Percentiles rank a stretch among this genome's conserved stretches.
Evolutionary conservation across 352 stramenopile species (phyloP).

Genomic region (Phytophthora fragariaefolia): DNA sequence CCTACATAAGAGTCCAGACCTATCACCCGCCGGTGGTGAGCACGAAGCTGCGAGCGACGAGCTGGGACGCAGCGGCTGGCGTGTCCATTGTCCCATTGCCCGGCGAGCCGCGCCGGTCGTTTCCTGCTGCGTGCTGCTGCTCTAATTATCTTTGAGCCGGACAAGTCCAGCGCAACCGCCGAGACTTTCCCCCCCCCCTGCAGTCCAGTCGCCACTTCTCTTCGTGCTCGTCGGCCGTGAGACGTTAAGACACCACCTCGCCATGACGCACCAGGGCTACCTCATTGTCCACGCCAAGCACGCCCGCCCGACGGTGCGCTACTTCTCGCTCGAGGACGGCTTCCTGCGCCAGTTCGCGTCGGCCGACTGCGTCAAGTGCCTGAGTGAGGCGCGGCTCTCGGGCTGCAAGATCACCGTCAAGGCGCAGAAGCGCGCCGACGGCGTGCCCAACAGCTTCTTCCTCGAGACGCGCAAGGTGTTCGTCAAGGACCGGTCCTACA

Average conservation of each 20-base stretch:
- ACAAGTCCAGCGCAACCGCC: slow-evolving; percentile 37
- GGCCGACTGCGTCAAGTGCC: slow-evolving; percentile 42
- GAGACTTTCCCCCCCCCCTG: background rate
- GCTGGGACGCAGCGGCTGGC: slow-evolving; percentile 24
- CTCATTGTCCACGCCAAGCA: slow-evolving; percentile 81
- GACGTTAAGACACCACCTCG: slow-evolving; percentile 1
- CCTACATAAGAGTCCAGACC: background rate
- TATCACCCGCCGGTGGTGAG: slow-evolving; percentile 8
- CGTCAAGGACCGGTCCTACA: slow-evolving; percentile 88
- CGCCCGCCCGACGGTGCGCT: slow-evolving; percentile 55
- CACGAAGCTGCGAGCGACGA: slow-evolving; percentile 17
- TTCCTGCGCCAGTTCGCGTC: slow-evolving; percentile 76
- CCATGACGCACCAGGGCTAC: slow-evolving; percentile 81
- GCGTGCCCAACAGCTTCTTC: slow-evolving; percentile 81
- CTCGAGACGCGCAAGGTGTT: slow-evolving; percentile 86
- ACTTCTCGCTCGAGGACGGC: slow-evolving; percentile 84
- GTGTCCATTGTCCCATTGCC: slow-evolving; percentile 27
- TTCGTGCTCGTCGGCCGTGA: slow-evolving; percentile 4
- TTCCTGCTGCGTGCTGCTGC: slow-evolving; percentile 3
- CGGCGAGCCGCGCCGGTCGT: slow-evolving; percentile 7
- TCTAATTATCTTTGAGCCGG: slow-evolving; percentile 31
- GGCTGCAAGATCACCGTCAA: slow-evolving; percentile 87
- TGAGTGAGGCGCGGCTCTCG: slow-evolving; percentile 78
- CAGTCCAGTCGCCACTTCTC: slow-evolving; percentile 31
- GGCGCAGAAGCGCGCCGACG: slow-evolving; percentile 72